Evolutionary conservation across 257 asterid genomes (phyloP), one percentile per base, ranked within the genome.

Genomic region (Solanum tarijense): DNA sequence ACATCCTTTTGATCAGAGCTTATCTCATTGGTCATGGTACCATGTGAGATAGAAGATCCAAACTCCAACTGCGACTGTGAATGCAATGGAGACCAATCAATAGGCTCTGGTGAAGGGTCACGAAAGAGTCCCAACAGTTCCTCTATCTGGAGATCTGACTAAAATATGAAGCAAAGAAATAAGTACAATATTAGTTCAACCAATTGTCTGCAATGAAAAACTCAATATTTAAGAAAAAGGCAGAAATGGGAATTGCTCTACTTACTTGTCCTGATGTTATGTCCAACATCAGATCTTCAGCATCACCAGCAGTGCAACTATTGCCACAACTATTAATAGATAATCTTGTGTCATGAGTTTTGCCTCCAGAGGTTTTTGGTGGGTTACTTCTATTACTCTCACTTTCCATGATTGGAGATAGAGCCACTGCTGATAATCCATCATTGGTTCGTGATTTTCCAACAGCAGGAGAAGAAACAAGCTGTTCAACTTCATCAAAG

Each of bases 81-180:
- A 75, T 91, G 95, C 90, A 92, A 72, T 0, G 98, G 98, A 72
- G 96, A 91, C 92, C 93, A 91, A 73, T 92, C 98, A 9, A 90
- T 6, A 16, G 86, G 68, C 86, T 91, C 93, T 60, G 88, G 92
- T 83, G 3, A 58, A 43, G 93, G 90, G 87, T 89, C 87, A 43
- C 88, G 91, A 86, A 93, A 78, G 60, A 90, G 89, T 79, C 74
- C 94, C 87, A 97, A 65, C 81, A 93, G 73, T 62, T 86, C 90
- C 55, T 95, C 93, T 83, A 97, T 93, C 87, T 95, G 98, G 1
- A 94, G 92, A 86, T 96, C 92, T 75, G 91, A 90, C 98, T 96
- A 92, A 91, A 91, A 58, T 41, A 84, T 85, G 79, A 25, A n/a
- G 82, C 55, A 86, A 86, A 71, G 4, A 83, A 84, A n/a, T 14